Percentiles rank a stretch among this genome's conserved stretches.
Evolutionary conservation across 2,329 filamentous ascomycete species (phyloP).

Genomic region (Stachybotrys chartarum): DNA sequence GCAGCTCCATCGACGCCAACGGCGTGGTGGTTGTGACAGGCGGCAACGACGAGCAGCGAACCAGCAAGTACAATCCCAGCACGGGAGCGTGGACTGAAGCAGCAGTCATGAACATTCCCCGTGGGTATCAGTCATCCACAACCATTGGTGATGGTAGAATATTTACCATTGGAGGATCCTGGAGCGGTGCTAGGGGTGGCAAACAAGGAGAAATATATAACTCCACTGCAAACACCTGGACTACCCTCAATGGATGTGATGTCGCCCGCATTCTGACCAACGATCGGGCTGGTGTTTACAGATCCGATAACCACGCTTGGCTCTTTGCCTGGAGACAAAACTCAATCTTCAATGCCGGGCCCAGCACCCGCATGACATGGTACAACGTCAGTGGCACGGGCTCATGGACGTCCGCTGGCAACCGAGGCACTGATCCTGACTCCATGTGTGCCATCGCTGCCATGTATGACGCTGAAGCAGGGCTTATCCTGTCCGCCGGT

Average conservation of each 20-base stretch:
- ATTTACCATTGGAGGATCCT: slow-evolving; percentile 51
- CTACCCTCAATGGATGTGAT: slow-evolving; percentile 20
- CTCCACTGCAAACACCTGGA: slow-evolving; percentile 35
- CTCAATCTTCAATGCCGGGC: slow-evolving; percentile 46
- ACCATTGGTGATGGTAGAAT: slow-evolving; percentile 42
- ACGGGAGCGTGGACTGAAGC: slow-evolving; percentile 27
- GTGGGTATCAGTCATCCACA: slow-evolving; percentile 42
- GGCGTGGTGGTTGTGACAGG: slow-evolving; percentile 47
- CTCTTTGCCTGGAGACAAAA: slow-evolving; percentile 32
- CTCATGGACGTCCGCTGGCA: slow-evolving; percentile 32
- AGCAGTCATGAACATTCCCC: slow-evolving; percentile 32
- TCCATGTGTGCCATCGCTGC: slow-evolving; percentile 49
- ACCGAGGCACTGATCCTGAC: slow-evolving; percentile 28
- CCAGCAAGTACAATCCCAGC: slow-evolving; percentile 35
- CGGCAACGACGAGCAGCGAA: slow-evolving; percentile 39
- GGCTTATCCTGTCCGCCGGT: slow-evolving; percentile 48
- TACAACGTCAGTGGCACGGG: slow-evolving; percentile 30
- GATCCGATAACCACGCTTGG: slow-evolving; percentile 20
- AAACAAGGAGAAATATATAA: slow-evolving; percentile 50
- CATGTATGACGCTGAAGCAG: slow-evolving; percentile 52
- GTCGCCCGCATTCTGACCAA: slow-evolving; percentile 43
- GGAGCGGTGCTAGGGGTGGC: slow-evolving; percentile 33
- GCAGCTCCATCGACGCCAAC: slow-evolving; percentile 40
- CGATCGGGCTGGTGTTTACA: slow-evolving; percentile 38
- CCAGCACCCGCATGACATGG: slow-evolving; percentile 47